Base-by-base conservation (phyloP, 371 early-diverging fungal genomes). In the Mucor piriformis region DNA sequence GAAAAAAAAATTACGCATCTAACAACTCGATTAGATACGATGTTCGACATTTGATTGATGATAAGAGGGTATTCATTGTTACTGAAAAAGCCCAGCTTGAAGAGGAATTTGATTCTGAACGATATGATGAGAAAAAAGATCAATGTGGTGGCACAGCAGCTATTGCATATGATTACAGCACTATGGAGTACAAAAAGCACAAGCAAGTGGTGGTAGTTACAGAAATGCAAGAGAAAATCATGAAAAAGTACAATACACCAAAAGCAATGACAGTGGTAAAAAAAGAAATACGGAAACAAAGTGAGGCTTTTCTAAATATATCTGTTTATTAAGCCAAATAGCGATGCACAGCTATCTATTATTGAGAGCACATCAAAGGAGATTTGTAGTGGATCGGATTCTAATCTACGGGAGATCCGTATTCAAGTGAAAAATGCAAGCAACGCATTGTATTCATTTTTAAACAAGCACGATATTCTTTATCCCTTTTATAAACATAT, bases 391-490 rank as follows among this genome's bases (percentile, higher is more conserved):
- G 46, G 24, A 46, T 13, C 11, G 46, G 11, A 46, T 24, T 2
- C 24, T 5, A 46, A 46, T 23, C 24, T 46, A 12, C 4, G 21
- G 11, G 46, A 46, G 25, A 46, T 46, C 21, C 46, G 46, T 3
- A 46, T 46, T 46, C 46, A 46, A 46, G 46, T 46, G 18, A 46
- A 46, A 18, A 46, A 46, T 24, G 18, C 25, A 3, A 46, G 15
- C 24, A 46, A 46, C 11, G 25, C 11, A 24, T 12, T 6, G 6
- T 46, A 46, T 23, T 46, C 46, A 24, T 46, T 46, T 24, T 23
- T 46, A 24, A 46, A 46, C 18, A 46, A 46, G 15, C 16, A 18
- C 23, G 46, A 46, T 46, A 21, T 11, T 11, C 46, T 46, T 24
- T 46, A 46, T 18, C 46, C 21, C 6, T 46, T 46, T 46, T 46